Conservation (phyloP, 495 filamentous ascomycete genomes). For the Bacidia rubella region DNA sequence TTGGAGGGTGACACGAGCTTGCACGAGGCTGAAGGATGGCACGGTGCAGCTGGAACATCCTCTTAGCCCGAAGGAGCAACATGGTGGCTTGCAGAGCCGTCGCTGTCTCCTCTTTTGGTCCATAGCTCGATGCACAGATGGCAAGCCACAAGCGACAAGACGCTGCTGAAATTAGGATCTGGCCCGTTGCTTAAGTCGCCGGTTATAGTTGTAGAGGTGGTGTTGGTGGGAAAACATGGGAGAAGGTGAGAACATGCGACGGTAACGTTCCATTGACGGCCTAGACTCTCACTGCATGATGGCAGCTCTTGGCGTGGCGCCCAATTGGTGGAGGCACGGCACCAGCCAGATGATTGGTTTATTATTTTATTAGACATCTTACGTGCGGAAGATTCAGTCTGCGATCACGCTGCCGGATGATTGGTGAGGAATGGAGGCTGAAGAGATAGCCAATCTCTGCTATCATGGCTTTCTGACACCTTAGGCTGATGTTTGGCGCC, state of each 20-base stretch:
- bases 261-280: too few relatives aligned
- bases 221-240: too few relatives aligned
- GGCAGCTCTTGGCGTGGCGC: background rate
- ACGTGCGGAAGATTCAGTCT: too few relatives aligned
- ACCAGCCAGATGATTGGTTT: too few relatives aligned
- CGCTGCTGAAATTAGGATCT: background rate
- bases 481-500: too few relatives aligned
- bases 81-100: too few relatives aligned
- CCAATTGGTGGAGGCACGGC: background rate
- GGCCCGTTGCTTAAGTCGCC: background rate
- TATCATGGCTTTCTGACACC: too few relatives aligned
- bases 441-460: too few relatives aligned
- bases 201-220: too few relatives aligned
- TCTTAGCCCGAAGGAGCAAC: background rate
- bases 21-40: too few relatives aligned
- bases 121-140: background rate
- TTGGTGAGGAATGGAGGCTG: background rate
- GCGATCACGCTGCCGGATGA: background rate
- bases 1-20: background rate
- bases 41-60: background rate
- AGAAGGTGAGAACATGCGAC: too few relatives aligned
- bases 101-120: background rate
- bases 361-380: too few relatives aligned
- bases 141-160: background rate
- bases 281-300: background rate